Evolutionary conservation across 73 alveolate species (phyloP).

Genomic region (Stentor coeruleus): DNA sequence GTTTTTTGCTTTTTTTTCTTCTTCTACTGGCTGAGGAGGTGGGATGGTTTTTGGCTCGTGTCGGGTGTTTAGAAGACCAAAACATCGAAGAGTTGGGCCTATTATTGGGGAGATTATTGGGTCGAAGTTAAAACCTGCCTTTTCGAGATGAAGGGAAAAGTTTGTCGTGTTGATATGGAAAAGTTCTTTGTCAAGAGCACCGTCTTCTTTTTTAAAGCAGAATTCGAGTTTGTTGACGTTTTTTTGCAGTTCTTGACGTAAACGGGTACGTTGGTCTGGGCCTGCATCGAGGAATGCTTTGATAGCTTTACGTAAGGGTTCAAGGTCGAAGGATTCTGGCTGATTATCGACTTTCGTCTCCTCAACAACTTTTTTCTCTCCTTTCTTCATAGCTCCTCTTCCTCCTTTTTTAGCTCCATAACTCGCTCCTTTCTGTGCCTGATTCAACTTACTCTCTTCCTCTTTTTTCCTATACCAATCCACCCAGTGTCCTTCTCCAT

Average conservation of each 20-base stretch:
- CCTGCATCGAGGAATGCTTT: constrained; percentile 76
- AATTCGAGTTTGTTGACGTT: constrained; percentile 82
- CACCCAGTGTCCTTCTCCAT: constrained; percentile 97
- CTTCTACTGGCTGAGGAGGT: constrained; percentile 55
- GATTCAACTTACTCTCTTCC: constrained; percentile 65
- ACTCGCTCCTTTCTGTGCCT: constrained; percentile 76
- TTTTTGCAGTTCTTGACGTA: constrained; percentile 77
- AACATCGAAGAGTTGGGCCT: constrained; percentile 90
- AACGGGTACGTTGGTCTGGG: constrained; percentile 80
- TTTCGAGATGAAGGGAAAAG: constrained; percentile 72
- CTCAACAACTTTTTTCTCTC: constrained; percentile 56
- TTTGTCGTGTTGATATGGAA: constrained; percentile 64
- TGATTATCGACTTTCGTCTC: constrained; percentile 69
- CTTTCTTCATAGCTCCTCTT: constrained; percentile 57
- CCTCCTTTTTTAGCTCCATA: constrained; percentile 84
- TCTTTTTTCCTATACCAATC: constrained; percentile 91
- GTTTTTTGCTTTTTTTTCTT: constrained; percentile 66
- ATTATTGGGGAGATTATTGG: constrained; percentile 72
- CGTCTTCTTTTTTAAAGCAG: constrained; percentile 92
- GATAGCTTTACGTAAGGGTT: constrained; percentile 87
- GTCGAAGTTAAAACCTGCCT: constrained; percentile 76
- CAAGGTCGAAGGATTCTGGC: constrained; percentile 94
- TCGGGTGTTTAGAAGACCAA: constrained; percentile 88
- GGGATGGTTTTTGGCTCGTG: constrained; percentile 57
- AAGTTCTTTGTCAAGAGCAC: constrained; percentile 77